These are phyloP conservation scores for Erodium chrysanthum DNA, from an alignment of 441 rosid genomes.

Conservation along the genomic window DNA sequence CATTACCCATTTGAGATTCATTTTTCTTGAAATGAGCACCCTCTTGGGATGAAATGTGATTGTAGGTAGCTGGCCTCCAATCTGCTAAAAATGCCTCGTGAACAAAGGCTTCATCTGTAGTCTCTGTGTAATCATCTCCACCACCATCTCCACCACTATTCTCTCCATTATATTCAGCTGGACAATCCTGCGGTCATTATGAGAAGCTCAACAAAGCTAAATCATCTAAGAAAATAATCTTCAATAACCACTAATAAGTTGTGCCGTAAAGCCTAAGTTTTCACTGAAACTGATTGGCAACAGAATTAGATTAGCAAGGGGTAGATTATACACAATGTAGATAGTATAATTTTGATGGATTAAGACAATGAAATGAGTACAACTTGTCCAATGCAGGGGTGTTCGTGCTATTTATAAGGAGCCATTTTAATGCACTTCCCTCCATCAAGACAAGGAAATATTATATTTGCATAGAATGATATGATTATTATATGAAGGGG, in stretches of 20 bases:
- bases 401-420: not conserved
- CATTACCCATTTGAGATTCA: slow-evolving; percentile 22
- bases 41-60: slow-evolving; percentile 15
- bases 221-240: not conserved
- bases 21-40: slow-evolving; percentile 7
- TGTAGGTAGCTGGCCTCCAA: slow-evolving; percentile 53
- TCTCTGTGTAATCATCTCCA: slow-evolving; percentile 51
- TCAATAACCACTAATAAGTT: not conserved
- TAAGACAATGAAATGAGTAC: not conserved
- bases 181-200: slow-evolving; percentile 40
- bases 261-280: slow-evolving; percentile 6
- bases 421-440: slow-evolving; percentile 1
- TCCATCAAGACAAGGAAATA: not conserved
- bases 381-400: not conserved
- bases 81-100: slow-evolving; percentile 84
- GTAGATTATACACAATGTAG: not conserved
- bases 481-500: not conserved
- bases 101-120: slow-evolving; percentile 56
- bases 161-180: slow-evolving; percentile 34
- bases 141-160: slow-evolving; percentile 51
- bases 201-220: not conserved
- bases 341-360: no score
- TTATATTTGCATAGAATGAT: not conserved
- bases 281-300: not conserved
- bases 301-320: not conserved